These are phyloP conservation scores for Trichoderma brevicompactum DNA, from an alignment of 2,329 filamentous ascomycete genomes.

Conservation along the genomic window DNA sequence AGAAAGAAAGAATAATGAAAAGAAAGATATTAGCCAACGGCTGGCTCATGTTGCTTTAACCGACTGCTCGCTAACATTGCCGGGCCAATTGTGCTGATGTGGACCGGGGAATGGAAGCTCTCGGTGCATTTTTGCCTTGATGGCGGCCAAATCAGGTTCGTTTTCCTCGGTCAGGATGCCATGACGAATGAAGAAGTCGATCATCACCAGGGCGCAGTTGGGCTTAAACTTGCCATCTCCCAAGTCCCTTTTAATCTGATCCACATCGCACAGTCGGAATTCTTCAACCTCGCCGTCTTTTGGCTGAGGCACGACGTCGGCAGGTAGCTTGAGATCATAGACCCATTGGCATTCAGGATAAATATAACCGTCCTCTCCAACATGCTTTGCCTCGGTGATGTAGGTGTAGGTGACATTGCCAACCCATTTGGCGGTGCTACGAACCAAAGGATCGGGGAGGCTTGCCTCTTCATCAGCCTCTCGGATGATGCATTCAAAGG, in stretches of 20 bases:
- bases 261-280: constrained; percentile 77
- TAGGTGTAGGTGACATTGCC: constrained; percentile 86
- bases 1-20: background rate
- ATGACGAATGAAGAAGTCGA: constrained; percentile 90
- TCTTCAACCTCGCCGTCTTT: constrained; percentile 88
- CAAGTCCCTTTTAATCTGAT: constrained; percentile 74
- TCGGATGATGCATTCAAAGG: constrained; percentile 80
- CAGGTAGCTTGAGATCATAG: constrained; percentile 81
- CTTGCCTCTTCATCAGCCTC: constrained; percentile 91
- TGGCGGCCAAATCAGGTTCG: constrained; percentile 77
- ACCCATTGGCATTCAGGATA: constrained; percentile 93
- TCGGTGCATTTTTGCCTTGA: constrained; percentile 75
- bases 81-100: constrained; percentile 50
- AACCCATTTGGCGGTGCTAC: constrained; percentile 58
- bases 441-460: constrained; percentile 71
- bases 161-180: constrained; percentile 78
- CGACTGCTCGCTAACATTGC: constrained; percentile 26
- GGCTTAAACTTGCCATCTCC: constrained; percentile 82
- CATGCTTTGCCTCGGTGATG: constrained; percentile 73
- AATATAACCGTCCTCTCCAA: constrained; percentile 79
- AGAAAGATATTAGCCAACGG: constrained; percentile 6
- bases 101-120: constrained; percentile 78
- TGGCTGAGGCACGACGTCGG: constrained; percentile 70
- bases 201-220: constrained; percentile 81
- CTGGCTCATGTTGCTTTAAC: constrained; percentile 7